Conservation (phyloP, 2,329 filamentous ascomycete genomes). For the Leptosphaerulina australis region DNA sequence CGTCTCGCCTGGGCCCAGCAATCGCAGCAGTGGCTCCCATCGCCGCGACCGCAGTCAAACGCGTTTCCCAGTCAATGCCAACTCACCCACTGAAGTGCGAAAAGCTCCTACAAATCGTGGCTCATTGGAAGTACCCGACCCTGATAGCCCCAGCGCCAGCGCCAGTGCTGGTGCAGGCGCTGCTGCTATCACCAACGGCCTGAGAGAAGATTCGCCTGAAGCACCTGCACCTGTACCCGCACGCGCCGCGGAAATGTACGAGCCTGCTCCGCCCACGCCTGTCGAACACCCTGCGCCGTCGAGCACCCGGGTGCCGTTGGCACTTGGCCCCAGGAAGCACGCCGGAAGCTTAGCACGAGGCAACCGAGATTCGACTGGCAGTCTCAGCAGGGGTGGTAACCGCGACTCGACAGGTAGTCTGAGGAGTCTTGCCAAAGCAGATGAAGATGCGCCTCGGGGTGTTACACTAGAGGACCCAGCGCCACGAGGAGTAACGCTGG, state of each 20-base stretch:
- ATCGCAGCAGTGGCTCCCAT: conserved; percentile 49
- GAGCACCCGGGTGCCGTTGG: conserved; percentile 43
- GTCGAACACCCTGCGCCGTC: conserved; percentile 43
- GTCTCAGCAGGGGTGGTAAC: conserved; percentile 42
- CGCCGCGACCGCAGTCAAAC: conserved; percentile 80
- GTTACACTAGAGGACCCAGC: conserved; percentile 65
- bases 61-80: conserved; percentile 75
- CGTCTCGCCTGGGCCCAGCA: conserved; percentile 71
- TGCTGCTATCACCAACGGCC: conserved; percentile 47
- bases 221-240: conserved; percentile 9
- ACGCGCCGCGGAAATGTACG: conserved; percentile 16
- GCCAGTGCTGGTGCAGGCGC: conserved; percentile 3
- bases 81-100: conserved; percentile 61
- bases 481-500: conserved; percentile 67
- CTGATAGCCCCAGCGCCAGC: conserved; percentile 51
- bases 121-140: conserved; percentile 80
- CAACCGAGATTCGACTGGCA: conserved; percentile 49
- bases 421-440: conserved; percentile 45
- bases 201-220: conserved; percentile 34
- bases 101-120: conserved; percentile 63
- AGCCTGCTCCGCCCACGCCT: conserved; percentile 13
- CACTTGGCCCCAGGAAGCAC: conserved; percentile 35
- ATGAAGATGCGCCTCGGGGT: conserved; percentile 52
- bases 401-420: conserved; percentile 50
- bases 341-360: conserved; percentile 44